Percentiles rank a stretch among this genome's conserved stretches.
phyloP scores from a whole-genome alignment of 1,139 yeast species.

The Taphrina deformans region DNA sequence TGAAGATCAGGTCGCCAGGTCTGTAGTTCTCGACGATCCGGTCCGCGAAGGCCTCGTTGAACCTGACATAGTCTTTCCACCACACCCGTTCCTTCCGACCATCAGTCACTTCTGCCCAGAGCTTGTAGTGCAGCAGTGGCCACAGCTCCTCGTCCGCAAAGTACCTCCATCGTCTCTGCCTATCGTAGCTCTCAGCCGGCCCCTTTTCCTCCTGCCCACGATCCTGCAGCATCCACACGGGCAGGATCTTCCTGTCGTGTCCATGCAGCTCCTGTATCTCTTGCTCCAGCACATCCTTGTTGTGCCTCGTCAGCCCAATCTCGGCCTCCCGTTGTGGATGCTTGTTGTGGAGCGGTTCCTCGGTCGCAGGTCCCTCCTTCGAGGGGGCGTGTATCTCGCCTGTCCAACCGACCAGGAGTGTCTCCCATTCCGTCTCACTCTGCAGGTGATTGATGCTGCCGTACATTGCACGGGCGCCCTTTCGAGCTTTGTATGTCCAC shows the following conservation, averaged over 20 bases:
- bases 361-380: conserved; percentile 39
- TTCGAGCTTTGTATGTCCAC: conserved; percentile 56
- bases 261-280: conserved; percentile 51
- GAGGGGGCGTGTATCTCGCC: conserved; percentile 68
- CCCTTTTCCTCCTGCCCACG: conserved; percentile 50
- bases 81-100: conserved; percentile 70
- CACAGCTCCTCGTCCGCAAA: conserved; percentile 90
- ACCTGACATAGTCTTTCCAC: conserved; percentile 89
- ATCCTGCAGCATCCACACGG: conserved; percentile 65
- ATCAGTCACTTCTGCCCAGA: conserved; percentile 56
- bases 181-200: conserved; percentile 49
- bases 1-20: conserved; percentile 93
- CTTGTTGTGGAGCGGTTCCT: conserved; percentile 11
- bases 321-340: conserved; percentile 23
- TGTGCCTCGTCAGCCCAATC: conserved; percentile 6
- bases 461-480: conserved; percentile 84
- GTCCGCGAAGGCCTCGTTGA: conserved; percentile 86
- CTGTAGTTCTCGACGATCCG: conserved; percentile 68
- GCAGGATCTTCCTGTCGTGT: conserved; percentile 55
- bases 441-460: conserved; percentile 67
- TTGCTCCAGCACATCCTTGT: conserved; percentile 22
- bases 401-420: conserved; percentile 90
- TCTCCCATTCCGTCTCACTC: conserved; percentile 76
- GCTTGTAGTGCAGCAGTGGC: conserved; percentile 93
- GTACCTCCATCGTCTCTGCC: conserved; percentile 68